phyloP scores from a whole-genome alignment of 768 basidiomycete genomes.

The Auriscalpium orientale region DNA sequence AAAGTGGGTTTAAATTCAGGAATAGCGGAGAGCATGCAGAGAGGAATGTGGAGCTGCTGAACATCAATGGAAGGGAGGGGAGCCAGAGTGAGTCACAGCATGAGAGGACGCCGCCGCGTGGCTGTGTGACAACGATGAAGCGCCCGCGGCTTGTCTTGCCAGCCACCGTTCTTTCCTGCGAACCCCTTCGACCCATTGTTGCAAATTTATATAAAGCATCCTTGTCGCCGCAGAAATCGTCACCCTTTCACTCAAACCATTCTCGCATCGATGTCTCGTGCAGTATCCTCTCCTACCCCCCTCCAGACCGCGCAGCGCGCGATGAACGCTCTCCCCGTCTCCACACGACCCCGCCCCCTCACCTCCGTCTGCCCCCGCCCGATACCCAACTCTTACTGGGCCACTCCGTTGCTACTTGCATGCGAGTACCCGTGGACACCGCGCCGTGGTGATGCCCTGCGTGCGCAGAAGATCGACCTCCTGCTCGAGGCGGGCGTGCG shows the following conservation, averaged over 20 bases:
- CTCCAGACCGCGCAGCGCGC: background rate
- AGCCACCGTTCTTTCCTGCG: background rate
- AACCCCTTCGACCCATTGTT: background rate
- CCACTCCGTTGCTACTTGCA: constrained; percentile 60
- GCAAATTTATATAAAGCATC: background rate
- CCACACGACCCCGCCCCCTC: background rate
- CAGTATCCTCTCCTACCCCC: background rate
- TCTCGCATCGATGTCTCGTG: background rate
- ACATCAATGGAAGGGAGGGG: too few relatives aligned
- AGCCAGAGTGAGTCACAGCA: too few relatives aligned
- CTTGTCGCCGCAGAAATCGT: background rate
- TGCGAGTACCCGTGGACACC: constrained; percentile 81
- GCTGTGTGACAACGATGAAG: background rate
- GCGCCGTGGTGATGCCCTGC: constrained; percentile 22
- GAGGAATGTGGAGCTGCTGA: too few relatives aligned
- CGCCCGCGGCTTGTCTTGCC: background rate
- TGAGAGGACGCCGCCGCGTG: background rate
- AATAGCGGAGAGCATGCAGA: too few relatives aligned
- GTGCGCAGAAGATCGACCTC: constrained; percentile 60
- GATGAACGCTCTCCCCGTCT: background rate
- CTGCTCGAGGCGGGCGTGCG: constrained; percentile 66
- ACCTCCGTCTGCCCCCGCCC: constrained; percentile 36
- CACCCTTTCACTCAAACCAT: background rate
- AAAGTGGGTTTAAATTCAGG: too few relatives aligned
- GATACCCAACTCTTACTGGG: constrained; percentile 85